These are phyloP conservation scores for Sporothrix sp. DNA, from an alignment of 2,329 filamentous ascomycete genomes.

Conservation along the genomic window DNA sequence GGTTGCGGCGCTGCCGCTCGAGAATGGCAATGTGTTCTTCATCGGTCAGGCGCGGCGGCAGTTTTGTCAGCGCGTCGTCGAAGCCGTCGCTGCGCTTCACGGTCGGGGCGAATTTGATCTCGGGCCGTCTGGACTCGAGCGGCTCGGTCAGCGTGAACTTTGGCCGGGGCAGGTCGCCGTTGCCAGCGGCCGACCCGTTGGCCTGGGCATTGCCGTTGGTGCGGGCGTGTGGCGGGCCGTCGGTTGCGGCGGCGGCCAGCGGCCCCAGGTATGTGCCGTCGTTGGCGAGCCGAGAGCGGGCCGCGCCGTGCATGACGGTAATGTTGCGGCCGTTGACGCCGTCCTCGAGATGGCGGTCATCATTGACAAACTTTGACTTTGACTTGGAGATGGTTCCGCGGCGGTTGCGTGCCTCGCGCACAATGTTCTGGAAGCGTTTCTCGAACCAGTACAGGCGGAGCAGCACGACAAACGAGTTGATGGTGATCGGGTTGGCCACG, in stretches of 20 bases:
- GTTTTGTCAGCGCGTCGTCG: conserved; percentile 36
- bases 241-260: neutral
- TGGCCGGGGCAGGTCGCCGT: neutral
- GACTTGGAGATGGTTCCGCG: conserved; percentile 57
- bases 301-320: conserved; percentile 51
- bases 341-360: conserved; percentile 42
- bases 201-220: neutral
- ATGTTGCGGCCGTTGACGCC: conserved; percentile 60
- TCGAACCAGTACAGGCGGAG: conserved; percentile 97
- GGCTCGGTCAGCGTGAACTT: conserved; percentile 15
- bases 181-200: neutral
- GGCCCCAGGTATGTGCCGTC: conserved; percentile 45
- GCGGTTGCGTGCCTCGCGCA: conserved; percentile 57
- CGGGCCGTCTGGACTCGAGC: conserved; percentile 25
- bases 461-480: conserved; percentile 81
- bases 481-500: conserved; percentile 71
- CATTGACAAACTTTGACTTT: conserved; percentile 39
- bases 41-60: conserved; percentile 46
- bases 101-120: conserved; percentile 61
- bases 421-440: conserved; percentile 82
- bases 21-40: conserved; percentile 84
- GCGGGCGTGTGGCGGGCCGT: neutral
- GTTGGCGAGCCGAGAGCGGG: conserved; percentile 48
- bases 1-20: conserved; percentile 64
- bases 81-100: conserved; percentile 51